Evolutionary conservation across 140 eudicot species (phyloP), one percentile per base, ranked within the genome.

Genomic region (Stevia rebaudiana): DNA sequence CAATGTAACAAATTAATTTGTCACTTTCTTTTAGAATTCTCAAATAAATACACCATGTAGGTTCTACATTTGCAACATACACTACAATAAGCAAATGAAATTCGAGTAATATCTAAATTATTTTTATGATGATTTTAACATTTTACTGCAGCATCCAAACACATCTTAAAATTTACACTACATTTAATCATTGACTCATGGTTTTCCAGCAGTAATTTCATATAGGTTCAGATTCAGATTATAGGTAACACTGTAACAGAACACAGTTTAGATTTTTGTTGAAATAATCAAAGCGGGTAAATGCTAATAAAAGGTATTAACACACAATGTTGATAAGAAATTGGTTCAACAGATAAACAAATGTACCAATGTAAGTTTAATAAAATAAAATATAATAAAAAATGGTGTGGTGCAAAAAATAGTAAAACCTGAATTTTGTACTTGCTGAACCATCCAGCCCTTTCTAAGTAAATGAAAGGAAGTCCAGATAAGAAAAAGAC

Each of bases 401-500:
- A 50, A 42, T 8, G 41, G 22, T 4, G 3, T 7, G 2, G 58
- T 22, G 5, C 21, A 23, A 22, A 25, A 63, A 68, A 22, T 3
- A 19, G 59, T 35, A 40, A 70, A 16, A 91, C 98, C 98, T 91
- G 98, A 81, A 91, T 91, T 75, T 91, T 91, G 83, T 88, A 92
- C 76, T 92, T 85, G 96, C 86, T 83, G 67, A 92, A 80, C 89
- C 90, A 92, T 79, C 98, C 98, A 24, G 83, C 85, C 78, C 98
- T 92, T 82, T 92, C 98, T 60, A 92, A 66, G 72, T 44, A 83
- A 24, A 92, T 88, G 61, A 88, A 92, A 52, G 98, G 98, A 77
- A 88, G 96, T 21, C 98, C 98, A 8, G 98, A 83, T 81, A 92
- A 79, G 90, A 92, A 92, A 77, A 92, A 92, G 67, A 92, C 83